Percentiles rank a stretch among this genome's conserved stretches.
These are phyloP conservation scores for Apium graveolens DNA, from an alignment of 129 eudicot species.

Conservation along the genomic window DNA sequence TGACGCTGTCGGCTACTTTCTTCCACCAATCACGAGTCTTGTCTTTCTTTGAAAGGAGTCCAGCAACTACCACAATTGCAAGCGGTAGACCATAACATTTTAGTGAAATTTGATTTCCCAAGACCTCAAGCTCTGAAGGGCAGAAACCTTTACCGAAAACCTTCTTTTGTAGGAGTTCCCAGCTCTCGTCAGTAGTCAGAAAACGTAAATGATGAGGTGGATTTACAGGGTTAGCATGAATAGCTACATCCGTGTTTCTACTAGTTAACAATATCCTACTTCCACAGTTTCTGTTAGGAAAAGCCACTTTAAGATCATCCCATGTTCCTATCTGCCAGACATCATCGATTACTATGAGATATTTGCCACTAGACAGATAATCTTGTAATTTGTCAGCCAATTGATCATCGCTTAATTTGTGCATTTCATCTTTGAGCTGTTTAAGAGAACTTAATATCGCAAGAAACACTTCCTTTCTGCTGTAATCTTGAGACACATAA, in stretches of 20 bases:
- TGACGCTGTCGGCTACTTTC: constrained; percentile 33
- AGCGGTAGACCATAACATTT: constrained; percentile 45
- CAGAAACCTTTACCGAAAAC: constrained; percentile 30
- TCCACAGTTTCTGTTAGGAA: constrained; percentile 27
- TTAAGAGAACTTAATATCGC: constrained; percentile 22
- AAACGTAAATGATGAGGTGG: constrained; percentile 27
- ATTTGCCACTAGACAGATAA: constrained; percentile 23
- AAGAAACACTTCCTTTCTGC: constrained; percentile 30
- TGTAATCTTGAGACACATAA: constrained; percentile 43
- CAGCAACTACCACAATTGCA: constrained; percentile 40
- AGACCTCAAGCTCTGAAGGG: constrained; percentile 16
- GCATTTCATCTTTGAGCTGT: constrained; percentile 17
- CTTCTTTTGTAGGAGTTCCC: constrained; percentile 36
- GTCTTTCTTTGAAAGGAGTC: constrained; percentile 25
- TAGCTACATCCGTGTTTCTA: constrained; percentile 37
- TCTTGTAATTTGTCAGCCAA: constrained; percentile 26
- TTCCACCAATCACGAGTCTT: constrained; percentile 37
- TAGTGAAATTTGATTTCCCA: constrained; percentile 27
- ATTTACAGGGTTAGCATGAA: constrained; percentile 11
- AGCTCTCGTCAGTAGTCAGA: constrained; percentile 27
- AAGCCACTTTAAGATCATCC: constrained; percentile 32
- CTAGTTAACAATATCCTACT: constrained; percentile 46
- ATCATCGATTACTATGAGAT: constrained; percentile 54
- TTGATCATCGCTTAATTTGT: constrained; percentile 30
- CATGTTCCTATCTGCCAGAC: constrained; percentile 41